A percentile compares a stretch with the other conserved stretches of the same genome.
Evolutionary conservation across 2,329 filamentous ascomycete species (phyloP).

Genomic region (Coleophoma cylindrospora): DNA sequence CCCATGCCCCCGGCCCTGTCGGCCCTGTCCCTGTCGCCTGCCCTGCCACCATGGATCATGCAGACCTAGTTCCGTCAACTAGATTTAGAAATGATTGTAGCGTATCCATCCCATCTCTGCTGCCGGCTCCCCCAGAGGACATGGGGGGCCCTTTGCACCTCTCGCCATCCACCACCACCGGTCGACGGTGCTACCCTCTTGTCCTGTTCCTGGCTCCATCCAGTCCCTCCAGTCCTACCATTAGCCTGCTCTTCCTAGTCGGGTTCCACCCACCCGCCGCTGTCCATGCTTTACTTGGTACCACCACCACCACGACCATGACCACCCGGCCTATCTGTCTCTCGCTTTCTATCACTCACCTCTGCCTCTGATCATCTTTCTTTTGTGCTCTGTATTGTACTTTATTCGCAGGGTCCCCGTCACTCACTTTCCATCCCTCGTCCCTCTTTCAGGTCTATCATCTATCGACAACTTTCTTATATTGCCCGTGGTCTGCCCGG

Average conservation of each 20-base stretch:
- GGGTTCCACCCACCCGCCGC: background rate
- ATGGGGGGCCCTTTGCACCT: constrained; percentile 9
- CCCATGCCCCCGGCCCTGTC: too few relatives aligned
- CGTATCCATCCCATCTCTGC: constrained; percentile 9
- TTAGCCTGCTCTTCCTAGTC: background rate
- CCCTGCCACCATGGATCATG: background rate
- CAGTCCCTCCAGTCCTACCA: too few relatives aligned
- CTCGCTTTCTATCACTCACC: background rate
- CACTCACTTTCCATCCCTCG: constrained; percentile 22
- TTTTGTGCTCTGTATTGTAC: constrained; percentile 17
- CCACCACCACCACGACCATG: background rate
- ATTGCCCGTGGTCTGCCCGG: constrained; percentile 25
- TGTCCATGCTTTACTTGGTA: constrained; percentile 1
- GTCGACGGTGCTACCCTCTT: constrained; percentile 6
- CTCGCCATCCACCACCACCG: background rate
- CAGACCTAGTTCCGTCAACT: background rate
- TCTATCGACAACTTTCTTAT: constrained; percentile 24
- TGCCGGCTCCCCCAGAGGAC: constrained; percentile 17
- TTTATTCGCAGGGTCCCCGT: constrained; percentile 29
- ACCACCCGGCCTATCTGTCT: background rate
- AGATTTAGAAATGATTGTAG: constrained; percentile 12
- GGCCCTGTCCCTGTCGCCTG: background rate
- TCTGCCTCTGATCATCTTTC: constrained; percentile 25
- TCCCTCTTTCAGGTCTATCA: constrained; percentile 22
- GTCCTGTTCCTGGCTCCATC: constrained; percentile 19